Conservation (phyloP, 768 basidiomycete genomes). For the Trametes sanguinea region DNA sequence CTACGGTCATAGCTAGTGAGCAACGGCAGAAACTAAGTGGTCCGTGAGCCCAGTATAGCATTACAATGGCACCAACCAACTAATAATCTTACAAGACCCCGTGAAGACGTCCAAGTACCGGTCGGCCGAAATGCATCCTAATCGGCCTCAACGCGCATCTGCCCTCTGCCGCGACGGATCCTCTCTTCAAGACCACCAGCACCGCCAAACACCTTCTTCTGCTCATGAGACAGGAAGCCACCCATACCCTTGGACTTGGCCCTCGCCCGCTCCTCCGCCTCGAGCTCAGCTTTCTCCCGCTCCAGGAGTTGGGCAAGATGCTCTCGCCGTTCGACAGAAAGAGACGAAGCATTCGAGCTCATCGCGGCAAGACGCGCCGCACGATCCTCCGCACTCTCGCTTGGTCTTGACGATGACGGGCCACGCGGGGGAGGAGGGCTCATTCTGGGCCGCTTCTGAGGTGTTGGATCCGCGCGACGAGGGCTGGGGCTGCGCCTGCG, state of each 20-base stretch:
- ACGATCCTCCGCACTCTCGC: constrained; percentile 51
- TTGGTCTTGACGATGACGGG: constrained; percentile 14
- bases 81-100: constrained; percentile 14
- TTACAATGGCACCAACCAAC: constrained; percentile 1
- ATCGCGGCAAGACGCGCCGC: constrained; percentile 90
- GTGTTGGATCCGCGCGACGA: constrained; percentile 31
- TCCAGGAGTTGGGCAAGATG: constrained; percentile 68
- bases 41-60: background rate
- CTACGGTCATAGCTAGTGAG: no score
- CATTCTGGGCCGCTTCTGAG: constrained; percentile 53
- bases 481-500: constrained; percentile 41
- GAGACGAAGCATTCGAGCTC: constrained; percentile 67
- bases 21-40: no score
- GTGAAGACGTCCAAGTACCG: background rate
- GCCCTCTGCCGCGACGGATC: constrained; percentile 70
- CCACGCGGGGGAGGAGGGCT: constrained; percentile 37
- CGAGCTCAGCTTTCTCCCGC: constrained; percentile 78
- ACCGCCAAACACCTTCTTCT: constrained; percentile 83
- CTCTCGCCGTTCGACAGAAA: constrained; percentile 70
- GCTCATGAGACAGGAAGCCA: constrained; percentile 77
- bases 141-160: constrained; percentile 67
- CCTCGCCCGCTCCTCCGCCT: constrained; percentile 67
- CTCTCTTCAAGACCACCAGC: constrained; percentile 77
- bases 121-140: constrained; percentile 29
- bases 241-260: constrained; percentile 78